Evolutionary conservation across 169 alveolate genomes (phyloP), one percentile per base, ranked within the genome.

Genomic region (Babesia bovis): DNA sequence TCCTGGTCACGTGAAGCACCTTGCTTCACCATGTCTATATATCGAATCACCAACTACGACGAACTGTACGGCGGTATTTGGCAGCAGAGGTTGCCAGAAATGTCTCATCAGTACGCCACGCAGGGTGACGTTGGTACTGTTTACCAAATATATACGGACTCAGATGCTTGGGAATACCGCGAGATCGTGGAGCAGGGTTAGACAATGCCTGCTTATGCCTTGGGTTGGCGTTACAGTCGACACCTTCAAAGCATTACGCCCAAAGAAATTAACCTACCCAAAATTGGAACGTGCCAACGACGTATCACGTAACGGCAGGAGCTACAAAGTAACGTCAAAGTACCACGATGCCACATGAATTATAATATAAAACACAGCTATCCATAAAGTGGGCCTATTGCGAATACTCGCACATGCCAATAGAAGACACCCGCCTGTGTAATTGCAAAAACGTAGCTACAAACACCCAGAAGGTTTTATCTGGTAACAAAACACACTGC

Each of bases 181-280:
- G 72, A 53, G 94, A 87, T 13, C 94, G 89, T 12, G 94, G 94
- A 0, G 94, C 85, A 1, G 96, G 94, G 40, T 83, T 83, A 0
- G 93, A 85, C 59, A 92, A 65, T 41, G 92, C 90, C 68, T 92
- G 96, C 57, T 90, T 90, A 74, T 92, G 96, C 38, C 96, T 77
- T 35, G 94, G 94, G 66, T 92, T 92, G 21, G 94, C 94, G 69
- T 89, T 90, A 74, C 96, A 92, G 74, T 92, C 96, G 36, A 92
- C 94, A 5, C 94, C 93, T 88, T 30, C 28, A 25, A 21, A 49
- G 5, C 49, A 50, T 0, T n/a, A 2, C 23, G 36, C 17, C 9
- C 12, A 7, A 7, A 52, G 0, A 19, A 4, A 0, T 1, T 10
- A 56, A 17, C 63, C 36, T 73, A 88, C 93, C 96, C 17, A 92